phyloP scores from a whole-genome alignment of 2,329 filamentous ascomycete species.

The Epichloe baconii region DNA sequence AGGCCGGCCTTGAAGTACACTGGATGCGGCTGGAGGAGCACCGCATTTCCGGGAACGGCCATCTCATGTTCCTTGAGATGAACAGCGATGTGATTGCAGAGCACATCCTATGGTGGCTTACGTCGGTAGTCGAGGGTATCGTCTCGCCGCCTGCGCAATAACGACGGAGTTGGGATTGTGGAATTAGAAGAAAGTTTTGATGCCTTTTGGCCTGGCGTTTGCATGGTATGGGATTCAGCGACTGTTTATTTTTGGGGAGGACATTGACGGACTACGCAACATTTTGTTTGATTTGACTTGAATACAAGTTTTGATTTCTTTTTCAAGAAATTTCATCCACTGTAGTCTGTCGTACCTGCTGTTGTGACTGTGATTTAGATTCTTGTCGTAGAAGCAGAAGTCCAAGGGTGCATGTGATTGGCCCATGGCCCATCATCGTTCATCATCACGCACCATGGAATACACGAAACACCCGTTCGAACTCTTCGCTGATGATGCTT shows the following conservation, averaged over 20 bases:
- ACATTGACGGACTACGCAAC: no score
- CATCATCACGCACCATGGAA: not conserved
- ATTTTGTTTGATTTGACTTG: no score
- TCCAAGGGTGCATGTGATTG: not conserved
- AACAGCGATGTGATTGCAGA: slow-evolving; percentile 33
- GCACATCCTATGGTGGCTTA: slow-evolving; percentile 4
- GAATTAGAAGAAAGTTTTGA: no score
- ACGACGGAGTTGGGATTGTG: no score
- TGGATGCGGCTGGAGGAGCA: slow-evolving; percentile 30
- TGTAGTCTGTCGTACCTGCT: no score
- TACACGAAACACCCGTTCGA: not conserved
- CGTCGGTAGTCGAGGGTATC: not conserved
- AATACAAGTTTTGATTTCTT: no score
- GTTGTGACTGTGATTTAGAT: no score
- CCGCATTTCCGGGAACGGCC: slow-evolving; percentile 39
- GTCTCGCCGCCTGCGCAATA: not conserved
- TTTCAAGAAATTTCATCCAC: no score
- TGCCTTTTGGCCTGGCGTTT: no score
- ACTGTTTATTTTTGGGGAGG: no score
- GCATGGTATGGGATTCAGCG: no score
- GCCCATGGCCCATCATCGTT: not conserved
- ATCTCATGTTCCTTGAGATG: slow-evolving; percentile 40
- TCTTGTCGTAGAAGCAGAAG: no score
- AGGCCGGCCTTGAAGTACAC: slow-evolving; percentile 34
- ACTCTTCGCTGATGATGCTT: slow-evolving; percentile 18